Evolutionary conservation across 2,329 filamentous ascomycete species (phyloP).

Genomic region (Hymenoscyphus fructigenus): DNA sequence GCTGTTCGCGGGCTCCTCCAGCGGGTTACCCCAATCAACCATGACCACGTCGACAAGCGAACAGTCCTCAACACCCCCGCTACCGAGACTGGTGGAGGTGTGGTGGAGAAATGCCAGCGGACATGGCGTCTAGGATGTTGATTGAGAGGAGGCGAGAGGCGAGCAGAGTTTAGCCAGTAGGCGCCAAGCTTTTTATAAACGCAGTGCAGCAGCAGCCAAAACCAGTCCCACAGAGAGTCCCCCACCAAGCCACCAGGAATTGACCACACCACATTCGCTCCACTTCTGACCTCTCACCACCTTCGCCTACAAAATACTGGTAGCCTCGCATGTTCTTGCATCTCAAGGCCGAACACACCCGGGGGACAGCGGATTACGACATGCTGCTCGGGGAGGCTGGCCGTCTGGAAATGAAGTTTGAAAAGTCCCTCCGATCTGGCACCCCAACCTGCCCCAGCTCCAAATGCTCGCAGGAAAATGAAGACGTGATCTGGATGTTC

Average conservation of each 20-base stretch:
- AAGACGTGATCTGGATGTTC: too few species aligned
- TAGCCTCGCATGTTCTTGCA: slow-evolving; percentile 1
- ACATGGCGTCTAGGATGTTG: slow-evolving; percentile 21
- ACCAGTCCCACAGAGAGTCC: slow-evolving; percentile 9
- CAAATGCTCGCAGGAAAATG: too few species aligned
- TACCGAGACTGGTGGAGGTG: slow-evolving; percentile 10
- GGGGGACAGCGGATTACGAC: background rate
- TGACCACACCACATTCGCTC: background rate
- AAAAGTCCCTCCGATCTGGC: background rate
- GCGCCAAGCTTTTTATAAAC: slow-evolving; percentile 27
- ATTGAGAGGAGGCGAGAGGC: background rate
- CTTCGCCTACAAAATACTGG: background rate
- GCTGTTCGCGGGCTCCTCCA: slow-evolving; percentile 18
- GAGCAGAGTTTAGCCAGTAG: slow-evolving; percentile 24
- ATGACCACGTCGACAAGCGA: slow-evolving; percentile 33
- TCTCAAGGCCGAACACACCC: background rate
- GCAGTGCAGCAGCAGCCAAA: slow-evolving; percentile 27
- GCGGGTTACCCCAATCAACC: slow-evolving; percentile 34
- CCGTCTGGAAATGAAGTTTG: background rate
- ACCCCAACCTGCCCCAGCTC: too few species aligned
- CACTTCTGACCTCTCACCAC: background rate
- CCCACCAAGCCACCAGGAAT: slow-evolving; percentile 9
- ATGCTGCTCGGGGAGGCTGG: background rate
- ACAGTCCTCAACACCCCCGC: slow-evolving; percentile 16
- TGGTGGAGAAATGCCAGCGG: slow-evolving; percentile 1